These are phyloP conservation scores for Calamus simplicifolius DNA, from an alignment of 176 grass and related monocot species.

Conservation along the genomic window DNA sequence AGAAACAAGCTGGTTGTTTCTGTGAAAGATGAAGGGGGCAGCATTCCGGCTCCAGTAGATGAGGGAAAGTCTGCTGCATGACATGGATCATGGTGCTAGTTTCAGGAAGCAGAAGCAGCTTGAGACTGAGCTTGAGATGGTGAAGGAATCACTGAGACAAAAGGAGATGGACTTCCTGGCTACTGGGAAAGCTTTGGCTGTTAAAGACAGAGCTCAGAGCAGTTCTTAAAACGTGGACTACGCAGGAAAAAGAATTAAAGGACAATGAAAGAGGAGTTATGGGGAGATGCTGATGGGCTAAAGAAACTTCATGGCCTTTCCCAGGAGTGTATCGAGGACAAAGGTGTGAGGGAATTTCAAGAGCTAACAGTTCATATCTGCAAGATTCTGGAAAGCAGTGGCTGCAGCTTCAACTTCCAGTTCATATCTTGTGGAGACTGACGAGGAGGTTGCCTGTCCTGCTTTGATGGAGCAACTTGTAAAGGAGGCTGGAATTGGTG, in stretches of 20 bases:
- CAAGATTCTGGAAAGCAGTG: too few species aligned
- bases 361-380: too few species aligned
- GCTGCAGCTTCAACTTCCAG: too few species aligned
- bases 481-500: constrained; percentile 14
- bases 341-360: not conserved
- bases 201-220: constrained; percentile 53
- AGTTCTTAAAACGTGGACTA: constrained; percentile 23
- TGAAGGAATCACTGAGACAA: constrained; percentile 36
- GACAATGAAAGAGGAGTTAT: constrained; percentile 24
- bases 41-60: constrained; percentile 33
- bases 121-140: constrained; percentile 45
- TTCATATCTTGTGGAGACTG: constrained; percentile 26
- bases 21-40: constrained; percentile 23
- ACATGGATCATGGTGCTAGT: constrained; percentile 30
- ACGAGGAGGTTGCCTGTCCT: constrained; percentile 34
- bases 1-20: constrained; percentile 45
- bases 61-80: constrained; percentile 33
- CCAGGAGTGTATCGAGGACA: constrained; percentile 10
- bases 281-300: constrained; percentile 12
- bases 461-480: constrained; percentile 44
- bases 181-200: constrained; percentile 25
- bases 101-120: constrained; percentile 42
- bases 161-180: constrained; percentile 41
- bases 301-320: constrained; percentile 11
- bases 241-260: constrained; percentile 33